Evolutionary conservation across 495 filamentous ascomycete genomes (phyloP), one percentile per base, ranked within the genome.

Genomic region (Aspergillus ostianus): DNA sequence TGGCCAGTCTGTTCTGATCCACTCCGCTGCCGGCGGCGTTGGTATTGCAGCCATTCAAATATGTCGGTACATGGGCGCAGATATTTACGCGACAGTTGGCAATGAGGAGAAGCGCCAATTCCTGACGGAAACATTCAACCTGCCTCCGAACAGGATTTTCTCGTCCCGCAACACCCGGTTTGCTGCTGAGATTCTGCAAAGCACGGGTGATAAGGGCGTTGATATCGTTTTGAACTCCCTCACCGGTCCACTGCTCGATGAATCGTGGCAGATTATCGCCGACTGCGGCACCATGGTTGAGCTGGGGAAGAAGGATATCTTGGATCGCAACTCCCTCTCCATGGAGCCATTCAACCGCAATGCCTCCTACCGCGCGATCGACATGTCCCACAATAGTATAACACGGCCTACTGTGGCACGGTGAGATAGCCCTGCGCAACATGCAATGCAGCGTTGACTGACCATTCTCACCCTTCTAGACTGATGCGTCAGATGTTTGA

Each of bases 31-130:
- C 4, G 80, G 82, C 12, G 77, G 75, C 0, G 73, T 84, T 5
- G 84, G 84, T 1, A 82, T 85, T 61, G 83, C 84, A n/a, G 80
- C 82, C 27, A 83, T 86, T 59, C 64, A 61, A 18, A 41, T 87
- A 17, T n/a, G n/a, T 6, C 49, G 23, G 49, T 27, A 23, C 23
- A 5, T 51, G 15, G 49, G 49, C 19, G 49, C 49, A 17, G 49
- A 51, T 8, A 27, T 51, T 7, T 51, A 51, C 49, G 49, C 23
- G 19, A 51, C 49, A 1, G 49, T 27, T 6, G 49, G 49, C 15
- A 19, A 6, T 3, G 49, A 51, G 18, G 49, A 51, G 23, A 51
- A 51, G 49, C 18, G 23, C 13, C 2, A 27, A 4, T 51, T 23
- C 49, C 49, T 51, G 6, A 15, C 2, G 2, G 23, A 51, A 7